These are phyloP conservation scores for Hymenoscyphus occultus DNA, from an alignment of 2,329 filamentous ascomycete species.

Conservation along the genomic window DNA sequence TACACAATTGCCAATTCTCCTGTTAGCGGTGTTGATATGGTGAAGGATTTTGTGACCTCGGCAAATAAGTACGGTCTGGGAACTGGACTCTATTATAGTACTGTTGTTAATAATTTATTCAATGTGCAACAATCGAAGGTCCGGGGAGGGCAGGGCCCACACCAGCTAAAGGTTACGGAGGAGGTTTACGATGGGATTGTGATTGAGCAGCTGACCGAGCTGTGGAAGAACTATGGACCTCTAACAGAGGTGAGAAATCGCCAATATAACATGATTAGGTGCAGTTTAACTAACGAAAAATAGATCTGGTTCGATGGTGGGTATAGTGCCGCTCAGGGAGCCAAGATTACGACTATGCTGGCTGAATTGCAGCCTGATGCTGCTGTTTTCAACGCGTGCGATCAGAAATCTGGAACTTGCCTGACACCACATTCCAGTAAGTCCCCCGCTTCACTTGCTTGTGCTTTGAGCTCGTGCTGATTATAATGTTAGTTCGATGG, in stretches of 20 bases:
- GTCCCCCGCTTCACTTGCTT: not conserved
- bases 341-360: constrained; percentile 25
- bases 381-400: constrained; percentile 30
- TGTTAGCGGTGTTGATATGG: constrained; percentile 14
- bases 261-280: not conserved
- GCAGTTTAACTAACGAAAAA: not conserved
- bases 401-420: constrained; percentile 25
- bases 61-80: constrained; percentile 31
- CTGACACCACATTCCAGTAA: constrained; percentile 23
- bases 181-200: constrained; percentile 31
- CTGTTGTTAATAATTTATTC: constrained; percentile 36
- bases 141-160: constrained; percentile 16
- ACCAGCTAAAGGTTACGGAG: constrained; percentile 28
- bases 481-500: constrained; percentile 23
- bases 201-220: constrained; percentile 27
- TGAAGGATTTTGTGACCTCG: constrained; percentile 29
- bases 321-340: constrained; percentile 26
- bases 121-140: constrained; percentile 30
- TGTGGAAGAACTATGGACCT: constrained; percentile 29
- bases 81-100: constrained; percentile 36
- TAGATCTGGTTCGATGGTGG: constrained; percentile 35
- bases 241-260: constrained; percentile 27
- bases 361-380: constrained; percentile 27
- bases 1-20: not conserved
- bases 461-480: not conserved